Percentiles rank a stretch among this genome's conserved stretches.
phyloP scores from a whole-genome alignment of 139 green algal species.

The Tetraselmis striata region DNA sequence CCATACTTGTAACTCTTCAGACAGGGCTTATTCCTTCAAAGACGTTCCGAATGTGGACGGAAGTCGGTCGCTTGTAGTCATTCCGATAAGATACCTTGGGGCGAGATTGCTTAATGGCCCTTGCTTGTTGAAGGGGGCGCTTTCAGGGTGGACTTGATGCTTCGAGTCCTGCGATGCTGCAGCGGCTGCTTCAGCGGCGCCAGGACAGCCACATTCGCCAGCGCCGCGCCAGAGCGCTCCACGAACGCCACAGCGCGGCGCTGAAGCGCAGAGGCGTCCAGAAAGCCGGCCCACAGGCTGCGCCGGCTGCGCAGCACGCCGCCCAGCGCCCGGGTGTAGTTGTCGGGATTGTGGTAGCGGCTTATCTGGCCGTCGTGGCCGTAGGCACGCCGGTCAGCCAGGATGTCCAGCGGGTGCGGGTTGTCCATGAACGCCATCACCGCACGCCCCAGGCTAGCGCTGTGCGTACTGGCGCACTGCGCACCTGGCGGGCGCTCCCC shows the following conservation, averaged over 20 bases:
- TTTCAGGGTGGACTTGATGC: too few relatives aligned
- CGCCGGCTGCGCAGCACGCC: conserved; percentile 20
- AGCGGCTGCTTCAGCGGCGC: too few relatives aligned
- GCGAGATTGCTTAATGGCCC: too few relatives aligned
- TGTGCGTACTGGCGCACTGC: conserved; percentile 8
- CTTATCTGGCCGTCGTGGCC: conserved; percentile 72
- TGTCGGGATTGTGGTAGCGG: conserved; percentile 93
- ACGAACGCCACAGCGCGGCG: background rate
- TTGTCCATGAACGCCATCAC: conserved; percentile 76
- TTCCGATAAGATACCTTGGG: too few relatives aligned
- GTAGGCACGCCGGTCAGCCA: conserved; percentile 81
- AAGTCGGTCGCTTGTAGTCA: too few relatives aligned
- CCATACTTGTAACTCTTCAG: too few relatives aligned
- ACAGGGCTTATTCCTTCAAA: too few relatives aligned
- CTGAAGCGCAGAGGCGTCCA: background rate
- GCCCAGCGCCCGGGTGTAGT: conserved; percentile 75
- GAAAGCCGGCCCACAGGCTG: background rate
- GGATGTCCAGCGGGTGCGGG: conserved; percentile 89
- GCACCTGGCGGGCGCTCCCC: background rate
- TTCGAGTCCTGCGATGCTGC: too few relatives aligned
- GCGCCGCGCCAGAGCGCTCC: too few relatives aligned
- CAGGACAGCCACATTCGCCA: too few relatives aligned
- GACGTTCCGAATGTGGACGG: too few relatives aligned
- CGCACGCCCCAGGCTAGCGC: conserved; percentile 41
- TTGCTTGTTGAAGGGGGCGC: too few relatives aligned